Percentiles rank a stretch among this genome's conserved stretches.
Evolutionary conservation across 2,329 filamentous ascomycete species (phyloP).

Genomic region (Botrytis squamosa): DNA sequence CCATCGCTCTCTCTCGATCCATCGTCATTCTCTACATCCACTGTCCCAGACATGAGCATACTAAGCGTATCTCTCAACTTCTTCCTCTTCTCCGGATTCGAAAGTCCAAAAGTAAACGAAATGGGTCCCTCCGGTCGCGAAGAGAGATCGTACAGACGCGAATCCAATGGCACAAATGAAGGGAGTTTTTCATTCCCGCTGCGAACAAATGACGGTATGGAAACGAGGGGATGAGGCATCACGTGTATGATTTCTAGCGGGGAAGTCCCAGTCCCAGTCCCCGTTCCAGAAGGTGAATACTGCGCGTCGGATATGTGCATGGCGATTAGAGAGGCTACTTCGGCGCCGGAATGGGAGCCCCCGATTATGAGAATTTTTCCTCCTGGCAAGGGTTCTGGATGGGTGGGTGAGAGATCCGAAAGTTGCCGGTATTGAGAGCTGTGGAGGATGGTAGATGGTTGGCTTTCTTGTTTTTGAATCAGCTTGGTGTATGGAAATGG

Average conservation of each 20-base stretch:
- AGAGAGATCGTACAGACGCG: not conserved
- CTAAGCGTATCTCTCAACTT: not conserved
- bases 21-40: not conserved
- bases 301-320: conserved; percentile 43
- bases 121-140: conserved; percentile 2
- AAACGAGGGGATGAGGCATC: conserved; percentile 1
- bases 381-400: not conserved
- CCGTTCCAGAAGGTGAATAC: conserved; percentile 28
- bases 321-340: conserved; percentile 19
- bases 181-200: not conserved
- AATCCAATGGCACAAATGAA: conserved; percentile 2
- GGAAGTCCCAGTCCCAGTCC: conserved; percentile 1
- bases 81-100: not conserved
- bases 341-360: conserved; percentile 21
- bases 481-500: not conserved
- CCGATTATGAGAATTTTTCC: conserved; percentile 20
- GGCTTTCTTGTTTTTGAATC: not conserved
- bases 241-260: not conserved
- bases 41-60: not conserved
- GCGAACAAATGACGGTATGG: not conserved
- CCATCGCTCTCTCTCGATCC: too few species aligned
- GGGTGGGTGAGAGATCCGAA: not conserved
- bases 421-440: conserved; percentile 10
- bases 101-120: not conserved
- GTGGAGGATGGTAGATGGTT: not conserved